phyloP scores from a whole-genome alignment of 768 basidiomycete species.

The Termitomyces sp. region DNA sequence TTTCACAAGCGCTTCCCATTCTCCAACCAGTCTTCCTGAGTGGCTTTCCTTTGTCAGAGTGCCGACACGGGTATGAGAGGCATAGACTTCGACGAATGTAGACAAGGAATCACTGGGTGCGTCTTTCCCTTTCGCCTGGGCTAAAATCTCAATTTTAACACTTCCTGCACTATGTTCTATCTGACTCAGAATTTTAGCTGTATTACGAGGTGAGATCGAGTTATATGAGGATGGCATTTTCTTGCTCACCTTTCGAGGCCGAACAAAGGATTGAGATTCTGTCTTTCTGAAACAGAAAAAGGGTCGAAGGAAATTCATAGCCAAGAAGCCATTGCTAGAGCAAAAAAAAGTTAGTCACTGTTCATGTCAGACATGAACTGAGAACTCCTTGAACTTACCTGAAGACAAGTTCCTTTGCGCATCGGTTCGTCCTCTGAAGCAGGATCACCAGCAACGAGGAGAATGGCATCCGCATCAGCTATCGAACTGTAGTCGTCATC shows the following conservation, averaged over 20 bases:
- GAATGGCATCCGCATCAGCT: conserved; percentile 60
- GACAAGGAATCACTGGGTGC: conserved; percentile 67
- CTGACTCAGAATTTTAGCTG: conserved; percentile 85
- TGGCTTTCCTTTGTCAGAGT: conserved; percentile 78
- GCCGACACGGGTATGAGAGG: conserved; percentile 62
- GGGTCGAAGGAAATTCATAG: conserved; percentile 95
- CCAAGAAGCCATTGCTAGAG: conserved; percentile 91
- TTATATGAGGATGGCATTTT: background rate
- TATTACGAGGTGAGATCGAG: conserved; percentile 5
- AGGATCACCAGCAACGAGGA: conserved; percentile 73
- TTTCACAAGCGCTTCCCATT: conserved; percentile 71
- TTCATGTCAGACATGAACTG: background rate
- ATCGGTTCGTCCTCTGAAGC: conserved; percentile 85
- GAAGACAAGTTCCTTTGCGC: conserved; percentile 86
- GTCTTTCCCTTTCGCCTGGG: conserved; percentile 78
- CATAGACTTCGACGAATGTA: conserved; percentile 58
- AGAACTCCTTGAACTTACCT: conserved; percentile 44
- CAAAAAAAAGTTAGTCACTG: conserved; percentile 13
- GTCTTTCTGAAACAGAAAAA: conserved; percentile 77
- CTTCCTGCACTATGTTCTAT: conserved; percentile 50
- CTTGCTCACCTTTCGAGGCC: conserved; percentile 69
- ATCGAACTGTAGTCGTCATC: conserved; percentile 70
- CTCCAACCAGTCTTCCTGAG: conserved; percentile 78
- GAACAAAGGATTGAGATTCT: conserved; percentile 81
- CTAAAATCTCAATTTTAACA: conserved; percentile 70